Evolutionary conservation across 2,329 filamentous ascomycete species (phyloP), one percentile per base, ranked within the genome.

Genomic region (Clarireedia hainanense): DNA sequence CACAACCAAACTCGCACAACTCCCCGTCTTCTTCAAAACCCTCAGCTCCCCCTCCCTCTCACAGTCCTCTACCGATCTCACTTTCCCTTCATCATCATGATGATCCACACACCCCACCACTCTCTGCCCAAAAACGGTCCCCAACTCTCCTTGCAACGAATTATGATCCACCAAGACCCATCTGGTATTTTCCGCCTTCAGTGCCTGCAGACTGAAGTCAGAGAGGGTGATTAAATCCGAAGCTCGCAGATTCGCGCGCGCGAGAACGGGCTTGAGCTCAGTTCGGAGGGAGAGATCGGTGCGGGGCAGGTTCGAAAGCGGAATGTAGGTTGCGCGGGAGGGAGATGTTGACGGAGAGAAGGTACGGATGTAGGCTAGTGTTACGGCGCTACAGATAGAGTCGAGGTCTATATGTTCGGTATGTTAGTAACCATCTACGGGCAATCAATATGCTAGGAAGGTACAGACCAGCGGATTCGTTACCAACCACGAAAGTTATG

Each of bases 81-180:
- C 73, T 6, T 68, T 72, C 5, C 74, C 69, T 65, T 94, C 89
- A 59, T 94, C 88, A 0, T 80, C 83, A 67, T 94, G 89, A 70
- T 94, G 89, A 70, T 94, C 89, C 53, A 94, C 79, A 60, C 85
- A 85, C 4, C 85, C 86, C 4, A 76, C 71, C 0, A 91, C 78
- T 7, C 74, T 72, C 4, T 66, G 58, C 0, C 72, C 71, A 65
- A 82, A 88, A 15, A 74, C 69, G 39, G 68, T 70, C 15, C 76
- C 79, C 15, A 92, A 73, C 14, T 71, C 64, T 0, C 87, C 86
- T 5, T 85, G 85, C 48, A 89, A 74, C 0, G 75, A 77, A 67
- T 94, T 94, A 74, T 94, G 89, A 71, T 94, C 89, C 4, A 94
- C 87, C 1, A 94, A 74, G 17, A 89, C 72, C 86, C 86, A 91